Conservation (phyloP, 1,139 yeast genomes). For the Yamadazyma jaroonii region DNA sequence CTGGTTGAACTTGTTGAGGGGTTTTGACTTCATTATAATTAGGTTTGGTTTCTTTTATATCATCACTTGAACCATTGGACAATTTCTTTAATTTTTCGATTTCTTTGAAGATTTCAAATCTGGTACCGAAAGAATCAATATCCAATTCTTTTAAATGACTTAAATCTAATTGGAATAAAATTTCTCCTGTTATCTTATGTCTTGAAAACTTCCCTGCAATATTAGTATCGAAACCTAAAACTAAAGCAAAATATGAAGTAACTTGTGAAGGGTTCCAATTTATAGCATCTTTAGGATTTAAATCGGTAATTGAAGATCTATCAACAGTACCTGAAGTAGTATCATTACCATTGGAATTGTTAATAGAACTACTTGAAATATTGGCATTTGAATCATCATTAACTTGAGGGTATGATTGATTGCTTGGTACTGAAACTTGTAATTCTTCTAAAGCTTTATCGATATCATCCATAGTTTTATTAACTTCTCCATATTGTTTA, state of each 20-base stretch:
- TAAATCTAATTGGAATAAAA: conserved; percentile 80
- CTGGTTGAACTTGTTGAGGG: conserved; percentile 14
- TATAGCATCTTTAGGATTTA: conserved; percentile 50
- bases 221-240: conserved; percentile 68
- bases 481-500: conserved; percentile 23
- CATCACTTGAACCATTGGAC: background rate
- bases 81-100: conserved; percentile 63
- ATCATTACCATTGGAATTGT: background rate
- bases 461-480: conserved; percentile 71
- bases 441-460: conserved; percentile 82
- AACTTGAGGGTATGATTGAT: background rate
- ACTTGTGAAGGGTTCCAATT: conserved; percentile 91
- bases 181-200: conserved; percentile 87
- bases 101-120: conserved; percentile 88
- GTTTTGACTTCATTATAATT: conserved; percentile 1
- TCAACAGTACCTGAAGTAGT: conserved; percentile 14
- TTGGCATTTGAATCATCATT: background rate
- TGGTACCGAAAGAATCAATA: conserved; percentile 88
- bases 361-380: background rate
- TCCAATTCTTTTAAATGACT: conserved; percentile 88
- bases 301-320: conserved; percentile 27
- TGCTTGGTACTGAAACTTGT: conserved; percentile 26
- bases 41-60: conserved; percentile 7
- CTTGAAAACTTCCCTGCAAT: conserved; percentile 77
- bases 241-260: conserved; percentile 62